phyloP scores from a whole-genome alignment of 2,329 filamentous ascomycete species.

The Hortaea sp. region DNA sequence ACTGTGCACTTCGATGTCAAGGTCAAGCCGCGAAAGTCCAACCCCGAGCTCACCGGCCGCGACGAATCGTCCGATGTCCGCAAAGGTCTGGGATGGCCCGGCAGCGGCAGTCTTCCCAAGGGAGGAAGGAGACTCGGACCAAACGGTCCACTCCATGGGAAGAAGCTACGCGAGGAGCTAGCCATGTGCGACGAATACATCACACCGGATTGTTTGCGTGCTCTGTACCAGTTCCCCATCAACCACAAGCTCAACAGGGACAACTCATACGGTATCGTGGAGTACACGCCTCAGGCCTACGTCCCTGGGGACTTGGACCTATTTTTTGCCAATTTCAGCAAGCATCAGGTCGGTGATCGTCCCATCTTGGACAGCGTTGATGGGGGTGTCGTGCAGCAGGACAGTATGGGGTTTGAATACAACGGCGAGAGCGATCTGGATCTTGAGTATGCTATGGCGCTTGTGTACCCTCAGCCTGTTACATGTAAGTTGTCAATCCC shows the following conservation, averaged over 20 bases:
- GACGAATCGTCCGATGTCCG: constrained; percentile 9
- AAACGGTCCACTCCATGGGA: constrained; percentile 1
- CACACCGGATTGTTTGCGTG: constrained; percentile 43
- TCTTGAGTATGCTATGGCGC: constrained; percentile 43
- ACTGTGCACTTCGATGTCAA: constrained; percentile 33
- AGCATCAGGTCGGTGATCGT: constrained; percentile 19
- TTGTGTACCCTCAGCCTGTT: constrained; percentile 36
- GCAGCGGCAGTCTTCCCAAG: constrained; percentile 25
- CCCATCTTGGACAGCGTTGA: constrained; percentile 24
- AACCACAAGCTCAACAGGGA: constrained; percentile 29
- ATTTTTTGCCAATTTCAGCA: constrained; percentile 28
- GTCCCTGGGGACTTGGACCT: constrained; percentile 27
- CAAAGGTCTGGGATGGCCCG: constrained; percentile 17
- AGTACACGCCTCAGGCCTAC: constrained; percentile 44
- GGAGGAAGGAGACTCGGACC: constrained; percentile 2
- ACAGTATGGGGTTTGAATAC: constrained; percentile 25
- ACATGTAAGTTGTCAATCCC: constrained; percentile 22
- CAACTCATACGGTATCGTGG: constrained; percentile 45
- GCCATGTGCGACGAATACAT: constrained; percentile 44
- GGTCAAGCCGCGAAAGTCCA: constrained; percentile 13
- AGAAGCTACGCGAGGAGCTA: constrained; percentile 11
- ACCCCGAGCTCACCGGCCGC: constrained; percentile 11
- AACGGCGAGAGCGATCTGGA: constrained; percentile 46
- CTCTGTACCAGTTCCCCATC: constrained; percentile 27
- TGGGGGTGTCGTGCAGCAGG: constrained; percentile 32